phyloP scores from a whole-genome alignment of 2,329 filamentous ascomycete species.

The Chrysoporthe puriensis region DNA sequence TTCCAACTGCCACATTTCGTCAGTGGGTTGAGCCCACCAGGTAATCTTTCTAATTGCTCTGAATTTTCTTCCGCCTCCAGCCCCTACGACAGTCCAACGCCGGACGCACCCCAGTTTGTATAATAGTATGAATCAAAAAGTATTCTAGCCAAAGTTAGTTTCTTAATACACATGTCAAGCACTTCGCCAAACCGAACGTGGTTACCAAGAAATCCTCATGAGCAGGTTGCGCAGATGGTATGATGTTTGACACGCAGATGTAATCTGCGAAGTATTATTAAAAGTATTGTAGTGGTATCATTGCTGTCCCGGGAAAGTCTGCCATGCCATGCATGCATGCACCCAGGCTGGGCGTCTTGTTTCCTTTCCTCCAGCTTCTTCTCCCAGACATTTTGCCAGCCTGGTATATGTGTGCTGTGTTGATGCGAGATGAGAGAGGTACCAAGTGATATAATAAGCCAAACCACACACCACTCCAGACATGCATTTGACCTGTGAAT shows the following conservation, averaged over 20 bases:
- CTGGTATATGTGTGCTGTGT: not conserved
- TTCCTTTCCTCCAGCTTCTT: not conserved
- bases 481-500: not conserved
- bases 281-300: conserved; percentile 13
- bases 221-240: not conserved
- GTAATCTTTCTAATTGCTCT: not conserved
- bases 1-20: not conserved
- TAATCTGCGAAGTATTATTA: conserved; percentile 5
- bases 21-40: not conserved
- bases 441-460: not conserved
- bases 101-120: not conserved
- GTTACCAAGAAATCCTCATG: not conserved
- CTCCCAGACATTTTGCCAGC: not conserved
- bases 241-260: not conserved
- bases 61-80: not conserved
- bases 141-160: not conserved
- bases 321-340: not conserved
- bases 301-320: not conserved
- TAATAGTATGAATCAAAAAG: not conserved
- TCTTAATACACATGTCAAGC: not conserved
- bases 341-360: not conserved
- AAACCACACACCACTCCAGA: not conserved
- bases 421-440: not conserved
- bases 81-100: not conserved
- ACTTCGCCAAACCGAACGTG: not conserved